phyloP scores from a whole-genome alignment of 371 early-diverging fungal species.

The Mortierella sp. region DNA sequence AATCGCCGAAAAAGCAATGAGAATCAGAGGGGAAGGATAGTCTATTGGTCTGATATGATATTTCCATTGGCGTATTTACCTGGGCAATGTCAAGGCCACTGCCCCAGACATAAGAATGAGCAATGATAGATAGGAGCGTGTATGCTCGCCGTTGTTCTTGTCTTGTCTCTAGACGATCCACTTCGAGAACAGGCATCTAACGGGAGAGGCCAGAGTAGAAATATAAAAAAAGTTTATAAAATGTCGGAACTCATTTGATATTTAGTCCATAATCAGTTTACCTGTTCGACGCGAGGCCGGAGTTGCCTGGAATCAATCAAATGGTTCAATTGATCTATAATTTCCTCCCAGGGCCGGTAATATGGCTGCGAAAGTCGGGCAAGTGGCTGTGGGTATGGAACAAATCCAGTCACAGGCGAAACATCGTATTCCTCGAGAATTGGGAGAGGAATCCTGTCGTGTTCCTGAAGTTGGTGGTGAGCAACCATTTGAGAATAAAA shows the following conservation, averaged over 20 bases:
- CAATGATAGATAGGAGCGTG: conserved; percentile 82
- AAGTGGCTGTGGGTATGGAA: conserved; percentile 68
- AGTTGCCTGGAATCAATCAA: conserved; percentile 80
- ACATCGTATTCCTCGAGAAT: conserved; percentile 43
- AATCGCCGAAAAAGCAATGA: neutral
- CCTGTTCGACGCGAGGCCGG: conserved; percentile 76
- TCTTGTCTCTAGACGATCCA: conserved; percentile 61
- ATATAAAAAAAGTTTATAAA: neutral
- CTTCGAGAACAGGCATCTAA: conserved; percentile 80
- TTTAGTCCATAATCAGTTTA: conserved; percentile 27
- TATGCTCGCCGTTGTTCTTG: conserved; percentile 86
- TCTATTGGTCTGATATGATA: neutral
- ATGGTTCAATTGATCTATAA: conserved; percentile 81
- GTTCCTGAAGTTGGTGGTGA: neutral
- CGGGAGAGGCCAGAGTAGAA: neutral
- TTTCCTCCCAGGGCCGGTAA: conserved; percentile 88
- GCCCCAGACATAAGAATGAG: conserved; percentile 92
- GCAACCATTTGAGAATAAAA: neutral
- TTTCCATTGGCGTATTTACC: conserved; percentile 55
- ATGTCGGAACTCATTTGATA: no score
- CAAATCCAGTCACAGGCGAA: conserved; percentile 34
- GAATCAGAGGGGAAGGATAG: neutral
- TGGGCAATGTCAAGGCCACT: conserved; percentile 62
- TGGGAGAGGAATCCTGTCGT: conserved; percentile 16
- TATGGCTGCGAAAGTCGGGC: conserved; percentile 75